Evolutionary conservation across 106 monocot genomes (phyloP).

Genomic region (Xerophyta viscosa): DNA sequence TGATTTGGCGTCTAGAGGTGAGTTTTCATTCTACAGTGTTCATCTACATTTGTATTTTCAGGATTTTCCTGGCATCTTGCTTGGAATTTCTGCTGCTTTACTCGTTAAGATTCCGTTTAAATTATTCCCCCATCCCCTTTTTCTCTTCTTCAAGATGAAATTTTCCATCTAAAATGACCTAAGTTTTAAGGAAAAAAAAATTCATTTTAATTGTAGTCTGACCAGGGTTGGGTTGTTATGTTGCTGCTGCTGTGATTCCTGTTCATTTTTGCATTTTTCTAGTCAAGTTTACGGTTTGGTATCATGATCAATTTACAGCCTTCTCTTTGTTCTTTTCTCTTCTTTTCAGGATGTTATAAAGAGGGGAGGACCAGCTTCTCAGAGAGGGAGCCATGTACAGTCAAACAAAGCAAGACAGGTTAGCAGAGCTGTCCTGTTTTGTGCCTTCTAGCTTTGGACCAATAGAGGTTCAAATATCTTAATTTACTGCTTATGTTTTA

Average conservation of each 20-base stretch:
- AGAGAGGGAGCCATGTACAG: conserved; percentile 39
- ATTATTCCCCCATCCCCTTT: neutral
- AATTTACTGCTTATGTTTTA: neutral
- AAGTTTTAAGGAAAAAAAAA: no score
- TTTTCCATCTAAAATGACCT: neutral
- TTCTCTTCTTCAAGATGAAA: neutral
- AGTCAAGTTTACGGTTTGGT: neutral
- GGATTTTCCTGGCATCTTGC: neutral
- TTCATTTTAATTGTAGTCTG: no score
- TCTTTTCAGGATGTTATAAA: conserved; percentile 29
- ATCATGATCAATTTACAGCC: neutral
- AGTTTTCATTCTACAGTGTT: neutral
- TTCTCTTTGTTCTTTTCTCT: conserved; percentile 11
- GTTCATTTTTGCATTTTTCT: neutral
- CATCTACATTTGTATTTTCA: neutral
- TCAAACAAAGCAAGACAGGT: conserved; percentile 62
- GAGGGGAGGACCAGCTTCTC: conserved; percentile 56
- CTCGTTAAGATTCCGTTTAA: neutral
- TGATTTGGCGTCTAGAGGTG: conserved; percentile 46
- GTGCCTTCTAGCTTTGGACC: conserved; percentile 8
- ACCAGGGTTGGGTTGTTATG: no score
- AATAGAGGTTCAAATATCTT: no score
- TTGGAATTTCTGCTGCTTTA: neutral
- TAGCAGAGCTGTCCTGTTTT: neutral
- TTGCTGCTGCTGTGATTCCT: neutral